Base-by-base conservation (phyloP, 306 rosid species). In the Quercus alba region DNA sequence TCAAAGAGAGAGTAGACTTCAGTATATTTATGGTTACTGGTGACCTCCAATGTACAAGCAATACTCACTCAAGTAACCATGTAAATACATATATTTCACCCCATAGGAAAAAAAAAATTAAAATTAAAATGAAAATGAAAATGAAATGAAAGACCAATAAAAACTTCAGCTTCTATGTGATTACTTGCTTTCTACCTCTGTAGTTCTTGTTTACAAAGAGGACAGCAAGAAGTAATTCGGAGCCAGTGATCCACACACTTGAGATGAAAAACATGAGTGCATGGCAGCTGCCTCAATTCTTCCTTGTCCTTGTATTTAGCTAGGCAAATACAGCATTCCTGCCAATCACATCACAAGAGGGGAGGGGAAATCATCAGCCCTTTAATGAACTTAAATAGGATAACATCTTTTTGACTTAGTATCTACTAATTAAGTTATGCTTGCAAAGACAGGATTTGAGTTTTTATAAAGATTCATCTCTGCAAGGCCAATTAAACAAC, bases 161-260 rank as follows among this genome's bases (percentile, higher is more conserved):
- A 28, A 28, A 74, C 72, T 71, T 71, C 14, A 46, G 66, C 49
- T 28, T 78, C 25, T n/a, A 20, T 21, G 25, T 25, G 79, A 7
- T 58, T 77, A 62, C 56, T 68, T 64, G 56, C 56, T 25, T 73
- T 71, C 88, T 86, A 89, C 61, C 84, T 86, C 73, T 89, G 82
- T 69, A 95, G 84, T 86, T 93, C 91, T 88, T 91, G 99, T 81
- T 93, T 95, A 82, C 98, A 95, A 61, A 95, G 98, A 81, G 99
- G 99, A 49, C 99, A 95, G 20, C 88, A 89, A 13, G 97, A 95
- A 82, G 88, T 84, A 11, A 95, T 91, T 76, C 77, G 80, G 5
- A 95, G 93, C 99, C 98, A 95, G 38, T 93, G 97, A 88, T 95
- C 99, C 57, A 95, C 98, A 84, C 99, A 95, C 69, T 87, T 90